phyloP scores from a whole-genome alignment of 345 rosid genomes.

The Brassica cretica region DNA sequence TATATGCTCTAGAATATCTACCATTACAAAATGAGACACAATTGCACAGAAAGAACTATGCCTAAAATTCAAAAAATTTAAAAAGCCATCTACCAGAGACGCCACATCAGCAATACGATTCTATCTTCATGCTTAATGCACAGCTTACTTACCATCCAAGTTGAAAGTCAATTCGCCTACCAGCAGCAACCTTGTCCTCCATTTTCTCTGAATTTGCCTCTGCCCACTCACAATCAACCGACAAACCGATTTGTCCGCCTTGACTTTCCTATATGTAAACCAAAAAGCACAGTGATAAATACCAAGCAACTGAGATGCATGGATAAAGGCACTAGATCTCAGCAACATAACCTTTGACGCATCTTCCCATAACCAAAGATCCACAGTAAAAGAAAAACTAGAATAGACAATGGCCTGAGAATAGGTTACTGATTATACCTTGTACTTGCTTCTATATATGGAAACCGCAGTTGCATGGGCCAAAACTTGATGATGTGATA shows the following conservation, averaged over 20 bases:
- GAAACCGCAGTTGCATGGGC: constrained; percentile 84
- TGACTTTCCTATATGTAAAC: constrained; percentile 54
- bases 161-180: constrained; percentile 79
- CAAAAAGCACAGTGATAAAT: background rate
- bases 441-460: constrained; percentile 61
- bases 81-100: background rate
- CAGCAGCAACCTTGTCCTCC: constrained; percentile 66
- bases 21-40: background rate
- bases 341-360: background rate
- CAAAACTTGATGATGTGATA: constrained; percentile 70
- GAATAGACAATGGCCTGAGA: background rate
- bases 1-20: background rate
- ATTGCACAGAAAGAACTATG: background rate
- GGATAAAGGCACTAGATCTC: constrained; percentile 2
- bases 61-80: background rate
- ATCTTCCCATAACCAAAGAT: background rate
- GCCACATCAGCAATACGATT: constrained; percentile 8
- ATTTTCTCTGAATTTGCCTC: constrained; percentile 60
- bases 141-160: constrained; percentile 69
- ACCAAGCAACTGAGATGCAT: background rate
- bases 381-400: background rate
- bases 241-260: constrained; percentile 80
- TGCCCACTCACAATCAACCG: constrained; percentile 72
- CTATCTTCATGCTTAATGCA: background rate
- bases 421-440: constrained; percentile 44